Percentiles rank a stretch among this genome's conserved stretches.
phyloP scores from a whole-genome alignment of 768 basidiomycete species.

The Tubosaeta sp. region DNA sequence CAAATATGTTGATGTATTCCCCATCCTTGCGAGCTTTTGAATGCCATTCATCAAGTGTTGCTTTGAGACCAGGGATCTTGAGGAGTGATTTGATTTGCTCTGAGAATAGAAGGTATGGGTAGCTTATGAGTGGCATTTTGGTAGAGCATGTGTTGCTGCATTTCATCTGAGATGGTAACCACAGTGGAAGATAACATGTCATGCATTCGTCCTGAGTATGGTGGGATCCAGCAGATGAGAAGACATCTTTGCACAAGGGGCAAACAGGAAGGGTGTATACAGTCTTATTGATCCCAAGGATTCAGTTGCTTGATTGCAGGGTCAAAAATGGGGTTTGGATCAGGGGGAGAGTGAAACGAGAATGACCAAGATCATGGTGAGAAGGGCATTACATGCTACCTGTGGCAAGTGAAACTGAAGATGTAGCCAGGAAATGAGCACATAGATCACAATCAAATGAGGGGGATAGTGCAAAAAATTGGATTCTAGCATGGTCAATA shows the following conservation, averaged over 20 bases:
- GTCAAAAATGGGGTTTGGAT: background rate
- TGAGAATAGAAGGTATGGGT: background rate
- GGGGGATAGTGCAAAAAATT: background rate
- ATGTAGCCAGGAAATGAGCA: background rate
- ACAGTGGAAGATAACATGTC: background rate
- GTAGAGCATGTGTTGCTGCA: background rate
- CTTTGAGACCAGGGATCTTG: background rate
- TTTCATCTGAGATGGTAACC: background rate
- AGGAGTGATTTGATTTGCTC: background rate
- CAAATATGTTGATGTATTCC: background rate
- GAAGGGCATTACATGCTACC: background rate
- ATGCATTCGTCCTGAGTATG: background rate
- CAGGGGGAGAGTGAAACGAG: background rate
- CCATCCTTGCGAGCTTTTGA: background rate
- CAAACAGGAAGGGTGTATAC: background rate
- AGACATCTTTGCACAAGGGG: background rate
- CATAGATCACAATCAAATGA: background rate
- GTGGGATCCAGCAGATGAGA: background rate
- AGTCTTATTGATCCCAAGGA: background rate
- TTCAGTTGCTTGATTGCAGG: background rate
- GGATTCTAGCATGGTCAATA: background rate
- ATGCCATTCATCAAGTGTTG: background rate
- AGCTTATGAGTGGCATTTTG: background rate
- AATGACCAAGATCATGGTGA: background rate
- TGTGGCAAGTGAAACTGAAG: background rate